Base-by-base conservation (phyloP, 2,329 filamentous ascomycete genomes). In the Colletotrichum simmondsii region DNA sequence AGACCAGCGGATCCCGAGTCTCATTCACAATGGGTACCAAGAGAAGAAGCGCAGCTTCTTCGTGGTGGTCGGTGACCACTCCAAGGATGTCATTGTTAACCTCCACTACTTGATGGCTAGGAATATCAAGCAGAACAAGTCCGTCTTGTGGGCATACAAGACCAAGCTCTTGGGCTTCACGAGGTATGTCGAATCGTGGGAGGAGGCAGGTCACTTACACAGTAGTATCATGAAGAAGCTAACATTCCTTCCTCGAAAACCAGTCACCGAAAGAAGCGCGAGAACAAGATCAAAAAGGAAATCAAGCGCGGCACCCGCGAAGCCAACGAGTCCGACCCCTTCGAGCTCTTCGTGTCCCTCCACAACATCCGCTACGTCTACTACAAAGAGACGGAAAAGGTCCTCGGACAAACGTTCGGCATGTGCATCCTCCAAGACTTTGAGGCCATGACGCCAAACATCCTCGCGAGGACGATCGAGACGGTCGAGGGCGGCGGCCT, bases 301-400 rank as follows among this genome's bases (percentile, higher is more conserved):
- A 95, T 99, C 83, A 98, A 97, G 86, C 91, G 95, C 78, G 97
- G 97, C 57, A 95, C 95, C 76, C 91, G 97, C 80, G 97, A 99
- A 83, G 91, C 94, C 75, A 98, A 99, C 83, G 90, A 92, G 67
- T 95, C 97, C 81, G 97, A 99, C 81, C 94, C 97, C 0, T 99
- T 99, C 86, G 97, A 99, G 85, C 90, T 98, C 67, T 99, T 98
- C 85, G 93, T 98, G 78, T 97, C 95, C 71, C 92, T 98, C 70
- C 94, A 98, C 86, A 95, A 98, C 83, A 98, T 99, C 81, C 94
- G 97, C 83, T 99, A 99, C 89, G 95, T 97, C 71, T 99, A 98
- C 88, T 99, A 99, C 88, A 99, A 99, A 85, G 97, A 99, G 86
- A 98, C 97, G 32, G 97, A 99, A 80, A 98, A 98, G 88, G 98